These are phyloP conservation scores for Eucalyptus grandis DNA, from an alignment of 345 rosid species.

Conservation along the genomic window DNA sequence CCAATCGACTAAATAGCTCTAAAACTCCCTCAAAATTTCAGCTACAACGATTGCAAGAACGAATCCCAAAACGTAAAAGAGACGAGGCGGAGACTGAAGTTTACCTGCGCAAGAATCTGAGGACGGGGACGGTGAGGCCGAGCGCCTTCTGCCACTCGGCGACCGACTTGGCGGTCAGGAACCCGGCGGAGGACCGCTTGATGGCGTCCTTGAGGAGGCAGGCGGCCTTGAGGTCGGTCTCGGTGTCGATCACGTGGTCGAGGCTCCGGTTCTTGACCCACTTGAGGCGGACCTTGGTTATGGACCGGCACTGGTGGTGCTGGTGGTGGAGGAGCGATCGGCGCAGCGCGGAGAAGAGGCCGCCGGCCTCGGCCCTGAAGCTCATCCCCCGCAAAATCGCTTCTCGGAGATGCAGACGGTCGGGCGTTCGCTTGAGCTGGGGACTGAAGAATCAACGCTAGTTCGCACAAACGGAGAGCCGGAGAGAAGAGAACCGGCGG, in stretches of 20 bases:
- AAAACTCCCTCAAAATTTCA: background rate
- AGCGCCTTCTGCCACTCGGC: slow-evolving; percentile 90
- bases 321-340: background rate
- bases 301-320: slow-evolving; percentile 38
- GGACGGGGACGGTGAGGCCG: slow-evolving; percentile 91
- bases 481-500: background rate
- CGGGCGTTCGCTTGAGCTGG: background rate
- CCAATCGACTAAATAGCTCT: background rate
- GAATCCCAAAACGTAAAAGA: background rate
- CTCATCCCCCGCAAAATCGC: background rate
- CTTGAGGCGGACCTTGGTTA: slow-evolving; percentile 72
- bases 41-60: background rate
- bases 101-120: slow-evolving; percentile 83
- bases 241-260: slow-evolving; percentile 76
- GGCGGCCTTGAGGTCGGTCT: slow-evolving; percentile 91
- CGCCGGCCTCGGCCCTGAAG: background rate
- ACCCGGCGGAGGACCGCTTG: slow-evolving; percentile 73
- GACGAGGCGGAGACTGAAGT: background rate
- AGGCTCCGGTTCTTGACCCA: slow-evolving; percentile 86
- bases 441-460: background rate
- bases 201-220: slow-evolving; percentile 87
- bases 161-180: slow-evolving; percentile 83
- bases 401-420: background rate
- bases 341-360: background rate
- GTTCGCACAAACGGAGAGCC: background rate